Base-by-base conservation (phyloP, 1,284 basidiomycete species). In the Phaffia rhodozyma region DNA sequence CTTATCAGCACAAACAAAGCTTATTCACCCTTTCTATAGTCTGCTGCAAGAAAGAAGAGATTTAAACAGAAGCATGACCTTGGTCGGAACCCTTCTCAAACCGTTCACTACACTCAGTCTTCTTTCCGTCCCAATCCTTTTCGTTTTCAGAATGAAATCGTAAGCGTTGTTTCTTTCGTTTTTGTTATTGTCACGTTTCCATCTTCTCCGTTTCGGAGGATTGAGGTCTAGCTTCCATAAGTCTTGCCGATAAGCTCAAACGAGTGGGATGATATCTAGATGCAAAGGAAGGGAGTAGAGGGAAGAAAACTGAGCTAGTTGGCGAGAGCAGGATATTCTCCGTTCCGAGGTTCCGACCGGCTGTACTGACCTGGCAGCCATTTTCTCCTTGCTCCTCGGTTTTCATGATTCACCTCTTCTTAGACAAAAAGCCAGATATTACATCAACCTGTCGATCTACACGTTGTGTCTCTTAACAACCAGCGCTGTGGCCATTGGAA, bases 401-500 rank as follows among this genome's bases (percentile, higher is more conserved):
- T 3, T 11, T 11, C 13, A 16, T 43, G 13, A 43, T 43, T 16
- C 13, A 2, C 13, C 7, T 43, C 38, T 16, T 43, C 5, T 2
- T 48, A 66, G 64, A 34, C 68, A 72, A 48, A 68, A 69, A 56
- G 75, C 75, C 1, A 67, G 74, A 38, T 74, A 73, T 74, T 91
- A 89, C 76, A 81, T 86, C 71, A 84, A 87, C 66, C 74, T 86
- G 52, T 79, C 81, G 13, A 71, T 90, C 59, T 97, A 91, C 75
- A 75, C 91, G 56, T 83, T 84, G 11, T 84, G 86, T 1, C 73
- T 97, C 57, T 84, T 84, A 23, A 78, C 86, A 32, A 83, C 86
- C 68, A 89, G 87, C 3, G 80, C 85, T 60, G 86, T 85, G 79
- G 89, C 89, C 54, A 80, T 89, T 56, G 72, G 90, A 55, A 78